Percentiles rank a stretch among this genome's conserved stretches.
Evolutionary conservation across 176 grass and related monocot species (phyloP).

Genomic region (Carex parvula): DNA sequence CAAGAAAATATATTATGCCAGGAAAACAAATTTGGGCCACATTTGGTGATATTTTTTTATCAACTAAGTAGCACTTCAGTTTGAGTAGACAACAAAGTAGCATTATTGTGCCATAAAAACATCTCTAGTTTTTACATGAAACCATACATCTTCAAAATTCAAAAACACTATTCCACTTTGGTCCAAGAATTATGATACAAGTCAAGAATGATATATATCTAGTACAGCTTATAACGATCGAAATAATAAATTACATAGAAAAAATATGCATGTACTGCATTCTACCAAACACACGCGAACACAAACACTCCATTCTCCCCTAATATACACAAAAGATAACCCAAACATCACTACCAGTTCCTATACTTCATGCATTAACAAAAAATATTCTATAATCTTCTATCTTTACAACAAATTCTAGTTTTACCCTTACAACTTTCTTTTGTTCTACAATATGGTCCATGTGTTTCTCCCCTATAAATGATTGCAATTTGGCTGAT

Average conservation of each 20-base stretch:
- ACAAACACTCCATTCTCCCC: neutral
- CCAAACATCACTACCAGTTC: neutral
- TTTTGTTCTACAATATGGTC: neutral
- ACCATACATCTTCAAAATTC: neutral
- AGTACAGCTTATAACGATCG: neutral
- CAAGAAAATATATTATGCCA: neutral
- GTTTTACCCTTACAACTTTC: neutral
- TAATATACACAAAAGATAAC: conserved; percentile 11
- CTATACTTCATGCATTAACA: neutral
- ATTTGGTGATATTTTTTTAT: neutral
- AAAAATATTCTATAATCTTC: neutral
- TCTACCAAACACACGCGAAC: neutral
- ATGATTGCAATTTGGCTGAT: neutral
- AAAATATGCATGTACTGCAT: neutral
- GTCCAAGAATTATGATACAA: neutral
- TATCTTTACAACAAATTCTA: neutral
- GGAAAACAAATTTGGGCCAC: neutral
- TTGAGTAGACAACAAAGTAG: neutral
- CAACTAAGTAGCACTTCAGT: neutral
- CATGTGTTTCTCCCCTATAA: neutral
- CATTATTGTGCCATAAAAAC: neutral
- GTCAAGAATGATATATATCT: neutral
- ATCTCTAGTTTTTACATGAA: neutral
- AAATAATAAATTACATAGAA: neutral
- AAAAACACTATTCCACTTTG: neutral